Evolutionary conservation across 2,329 filamentous ascomycete species (phyloP).

Genomic region (Microcera coccophila): DNA sequence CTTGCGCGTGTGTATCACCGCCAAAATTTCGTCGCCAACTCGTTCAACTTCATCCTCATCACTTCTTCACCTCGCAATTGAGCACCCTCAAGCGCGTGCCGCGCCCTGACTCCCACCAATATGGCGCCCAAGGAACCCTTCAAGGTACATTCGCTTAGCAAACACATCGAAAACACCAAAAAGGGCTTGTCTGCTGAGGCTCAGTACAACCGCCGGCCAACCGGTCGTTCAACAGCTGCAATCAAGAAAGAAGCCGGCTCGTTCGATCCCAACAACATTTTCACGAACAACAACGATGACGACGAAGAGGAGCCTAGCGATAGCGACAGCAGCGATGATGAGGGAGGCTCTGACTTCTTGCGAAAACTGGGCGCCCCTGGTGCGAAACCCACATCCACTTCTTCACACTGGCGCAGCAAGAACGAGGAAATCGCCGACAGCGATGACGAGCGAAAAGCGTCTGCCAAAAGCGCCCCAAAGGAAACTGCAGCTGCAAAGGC

Average conservation of each 20-base stretch:
- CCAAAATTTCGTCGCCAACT: conserved; percentile 28
- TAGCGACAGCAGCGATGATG: conserved; percentile 34
- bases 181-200: conserved; percentile 33
- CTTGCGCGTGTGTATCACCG: conserved; percentile 9
- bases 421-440: conserved; percentile 42
- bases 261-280: conserved; percentile 25
- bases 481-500: conserved; percentile 16
- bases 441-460: conserved; percentile 36
- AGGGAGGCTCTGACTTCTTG: conserved; percentile 28
- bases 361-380: conserved; percentile 28
- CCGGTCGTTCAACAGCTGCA: conserved; percentile 20
- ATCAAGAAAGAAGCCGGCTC: conserved; percentile 30
- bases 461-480: conserved; percentile 21
- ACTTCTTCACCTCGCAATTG: conserved; percentile 17
- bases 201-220: conserved; percentile 31
- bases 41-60: conserved; percentile 15
- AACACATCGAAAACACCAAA: conserved; percentile 37
- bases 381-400: conserved; percentile 13
- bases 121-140: conserved; percentile 37
- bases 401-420: conserved; percentile 28
- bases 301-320: conserved; percentile 32
- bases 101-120: conserved; percentile 15
- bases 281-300: conserved; percentile 30
- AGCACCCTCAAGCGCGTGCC: conserved; percentile 16
- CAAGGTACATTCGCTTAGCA: conserved; percentile 36